These are phyloP conservation scores for Moringa oleifera DNA, from an alignment of 345 rosid species.

Conservation along the genomic window DNA sequence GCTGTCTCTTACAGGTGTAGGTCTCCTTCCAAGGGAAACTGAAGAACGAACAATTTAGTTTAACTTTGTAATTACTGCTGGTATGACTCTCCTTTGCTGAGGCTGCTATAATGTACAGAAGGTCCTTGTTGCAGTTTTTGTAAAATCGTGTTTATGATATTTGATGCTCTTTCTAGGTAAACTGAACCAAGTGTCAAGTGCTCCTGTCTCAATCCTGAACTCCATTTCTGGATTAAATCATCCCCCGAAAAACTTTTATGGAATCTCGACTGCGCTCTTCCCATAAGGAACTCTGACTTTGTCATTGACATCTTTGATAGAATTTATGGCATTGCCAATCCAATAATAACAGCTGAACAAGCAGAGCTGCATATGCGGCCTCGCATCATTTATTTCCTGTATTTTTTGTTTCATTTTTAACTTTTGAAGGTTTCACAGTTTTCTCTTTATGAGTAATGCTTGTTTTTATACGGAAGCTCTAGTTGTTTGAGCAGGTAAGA, in stretches of 20 bases:
- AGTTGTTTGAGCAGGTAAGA: too few species aligned
- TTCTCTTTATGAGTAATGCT: too few species aligned
- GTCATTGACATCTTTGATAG: neutral
- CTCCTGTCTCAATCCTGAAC: neutral
- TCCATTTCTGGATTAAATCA: neutral
- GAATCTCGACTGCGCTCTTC: neutral
- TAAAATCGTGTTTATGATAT: conserved; percentile 4
- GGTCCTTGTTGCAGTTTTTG: neutral
- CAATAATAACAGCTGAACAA: too few species aligned
- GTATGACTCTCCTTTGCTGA: conserved; percentile 13
- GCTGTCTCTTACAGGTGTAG: conserved; percentile 16
- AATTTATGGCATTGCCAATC: neutral
- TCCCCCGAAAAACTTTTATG: neutral
- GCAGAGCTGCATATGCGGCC: too few species aligned
- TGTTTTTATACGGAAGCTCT: too few species aligned
- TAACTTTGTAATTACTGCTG: conserved; percentile 17
- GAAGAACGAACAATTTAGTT: conserved; percentile 17
- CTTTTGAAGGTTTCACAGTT: too few species aligned
- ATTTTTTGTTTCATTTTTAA: too few species aligned
- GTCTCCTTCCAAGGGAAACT: conserved; percentile 4
- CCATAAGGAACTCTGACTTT: too few species aligned
- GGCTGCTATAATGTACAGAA: conserved; percentile 2
- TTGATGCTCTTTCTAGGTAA: conserved; percentile 13
- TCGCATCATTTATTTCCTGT: too few species aligned
- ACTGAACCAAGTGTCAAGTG: conserved; percentile 12